These are phyloP conservation scores for Rhizomucor pusillus DNA, from an alignment of 371 early-diverging fungal genomes.

Conservation along the genomic window DNA sequence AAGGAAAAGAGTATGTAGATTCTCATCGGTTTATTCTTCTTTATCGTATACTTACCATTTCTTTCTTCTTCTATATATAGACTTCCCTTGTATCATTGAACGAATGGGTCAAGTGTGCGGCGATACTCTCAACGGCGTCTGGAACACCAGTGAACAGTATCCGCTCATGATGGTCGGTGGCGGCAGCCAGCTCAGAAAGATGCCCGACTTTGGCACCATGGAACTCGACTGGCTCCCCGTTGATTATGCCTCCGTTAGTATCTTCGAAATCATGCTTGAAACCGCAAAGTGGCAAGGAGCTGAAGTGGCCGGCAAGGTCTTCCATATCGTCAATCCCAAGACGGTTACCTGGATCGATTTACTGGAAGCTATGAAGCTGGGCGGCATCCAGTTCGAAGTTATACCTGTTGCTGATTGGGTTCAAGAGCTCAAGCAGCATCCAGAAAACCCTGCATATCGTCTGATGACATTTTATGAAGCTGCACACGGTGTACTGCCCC, in stretches of 20 bases:
- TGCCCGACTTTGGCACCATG: slow-evolving; percentile 4
- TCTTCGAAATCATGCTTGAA: slow-evolving; percentile 27
- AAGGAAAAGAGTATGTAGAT: slow-evolving; percentile 18
- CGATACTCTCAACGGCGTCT: slow-evolving; percentile 32
- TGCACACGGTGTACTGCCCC: slow-evolving; percentile 3
- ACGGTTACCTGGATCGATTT: slow-evolving; percentile 21
- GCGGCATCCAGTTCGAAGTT: slow-evolving; percentile 26
- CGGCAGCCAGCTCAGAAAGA: slow-evolving; percentile 24
- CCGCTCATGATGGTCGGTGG: slow-evolving; percentile 40
- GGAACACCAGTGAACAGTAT: slow-evolving; percentile 44
- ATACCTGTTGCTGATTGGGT: slow-evolving; percentile 31
- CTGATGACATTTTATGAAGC: slow-evolving; percentile 27
- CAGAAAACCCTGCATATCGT: slow-evolving; percentile 31
- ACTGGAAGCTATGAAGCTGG: slow-evolving; percentile 15
- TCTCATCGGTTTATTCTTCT: too few species aligned
- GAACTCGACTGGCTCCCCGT: slow-evolving; percentile 43
- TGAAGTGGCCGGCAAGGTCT: slow-evolving; percentile 10
- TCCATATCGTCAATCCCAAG: slow-evolving; percentile 38
- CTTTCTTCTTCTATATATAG: not conserved
- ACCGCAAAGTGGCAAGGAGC: slow-evolving; percentile 11
- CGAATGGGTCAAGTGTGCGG: slow-evolving; percentile 46
- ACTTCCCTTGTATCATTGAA: slow-evolving; percentile 29
- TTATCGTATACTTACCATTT: not conserved
- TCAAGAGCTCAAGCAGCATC: slow-evolving; percentile 20
- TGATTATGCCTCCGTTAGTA: slow-evolving; percentile 29